Evolutionary conservation across 176 grass and related monocot genomes (phyloP).

Genomic region (Cymbopogon citratus): DNA sequence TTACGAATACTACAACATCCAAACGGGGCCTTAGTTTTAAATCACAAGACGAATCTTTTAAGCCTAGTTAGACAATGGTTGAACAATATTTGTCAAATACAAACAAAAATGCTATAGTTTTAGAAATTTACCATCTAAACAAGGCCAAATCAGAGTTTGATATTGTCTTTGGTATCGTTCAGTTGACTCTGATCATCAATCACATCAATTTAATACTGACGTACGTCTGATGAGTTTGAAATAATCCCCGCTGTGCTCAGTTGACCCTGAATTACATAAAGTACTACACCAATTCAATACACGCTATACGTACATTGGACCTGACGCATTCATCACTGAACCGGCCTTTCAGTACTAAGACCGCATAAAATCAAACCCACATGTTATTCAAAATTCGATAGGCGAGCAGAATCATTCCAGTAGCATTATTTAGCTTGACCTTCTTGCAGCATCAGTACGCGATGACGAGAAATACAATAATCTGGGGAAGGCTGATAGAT

Average conservation of each 20-base stretch:
- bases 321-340: constrained; percentile 16
- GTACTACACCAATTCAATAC: background rate
- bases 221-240: background rate
- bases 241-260: background rate
- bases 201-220: background rate
- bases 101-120: no score
- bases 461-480: background rate
- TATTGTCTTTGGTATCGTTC: background rate
- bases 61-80: no score
- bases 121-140: no score
- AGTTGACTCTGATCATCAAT: constrained; percentile 14
- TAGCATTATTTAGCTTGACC: background rate
- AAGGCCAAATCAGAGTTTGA: background rate
- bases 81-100: no score
- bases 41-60: no score
- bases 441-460: background rate
- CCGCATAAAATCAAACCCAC: constrained; percentile 25
- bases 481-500: background rate
- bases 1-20: no score
- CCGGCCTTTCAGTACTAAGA: background rate
- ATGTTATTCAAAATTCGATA: background rate
- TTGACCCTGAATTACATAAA: background rate
- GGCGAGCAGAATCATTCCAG: background rate
- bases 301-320: background rate
- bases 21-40: no score